Conservation (phyloP, 257 asterid species). For the Fraxinus cuspidata region DNA sequence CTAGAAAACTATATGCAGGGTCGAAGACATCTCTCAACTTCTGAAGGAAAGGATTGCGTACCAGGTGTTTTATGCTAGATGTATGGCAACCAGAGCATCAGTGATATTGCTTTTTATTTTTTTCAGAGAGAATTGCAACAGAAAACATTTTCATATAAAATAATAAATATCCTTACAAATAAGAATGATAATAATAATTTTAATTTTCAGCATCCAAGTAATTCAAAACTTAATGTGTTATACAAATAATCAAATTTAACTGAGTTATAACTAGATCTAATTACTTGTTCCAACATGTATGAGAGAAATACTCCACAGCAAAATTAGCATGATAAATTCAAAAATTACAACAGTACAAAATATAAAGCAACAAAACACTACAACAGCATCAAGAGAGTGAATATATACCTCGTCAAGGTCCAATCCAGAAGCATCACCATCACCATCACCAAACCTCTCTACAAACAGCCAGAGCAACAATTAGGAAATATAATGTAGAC, state of each 20-base stretch:
- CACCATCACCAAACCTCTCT: slow-evolving; percentile 99
- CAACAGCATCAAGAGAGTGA: slow-evolving; percentile 16
- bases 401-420: slow-evolving; percentile 89
- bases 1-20: background rate
- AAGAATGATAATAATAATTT: background rate
- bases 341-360: slow-evolving; percentile 6
- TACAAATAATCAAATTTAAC: background rate
- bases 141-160: background rate
- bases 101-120: background rate
- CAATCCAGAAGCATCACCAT: slow-evolving; percentile 88
- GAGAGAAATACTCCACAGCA: background rate
- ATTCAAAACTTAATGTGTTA: background rate
- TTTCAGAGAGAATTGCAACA: slow-evolving; percentile 1
- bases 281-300: background rate
- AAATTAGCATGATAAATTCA: background rate
- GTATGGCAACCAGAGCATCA: slow-evolving; percentile 1
- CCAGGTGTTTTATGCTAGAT: background rate
- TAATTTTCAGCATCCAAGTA: background rate
- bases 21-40: background rate
- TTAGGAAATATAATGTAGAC: slow-evolving; percentile 14
- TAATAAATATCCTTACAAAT: background rate
- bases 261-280: background rate
- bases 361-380: slow-evolving; percentile 7
- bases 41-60: background rate
- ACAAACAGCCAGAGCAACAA: slow-evolving; percentile 29